Percentiles rank a stretch among this genome's conserved stretches.
Conservation (phyloP, 305 asterid species). For the Fraxinus baroniana region DNA sequence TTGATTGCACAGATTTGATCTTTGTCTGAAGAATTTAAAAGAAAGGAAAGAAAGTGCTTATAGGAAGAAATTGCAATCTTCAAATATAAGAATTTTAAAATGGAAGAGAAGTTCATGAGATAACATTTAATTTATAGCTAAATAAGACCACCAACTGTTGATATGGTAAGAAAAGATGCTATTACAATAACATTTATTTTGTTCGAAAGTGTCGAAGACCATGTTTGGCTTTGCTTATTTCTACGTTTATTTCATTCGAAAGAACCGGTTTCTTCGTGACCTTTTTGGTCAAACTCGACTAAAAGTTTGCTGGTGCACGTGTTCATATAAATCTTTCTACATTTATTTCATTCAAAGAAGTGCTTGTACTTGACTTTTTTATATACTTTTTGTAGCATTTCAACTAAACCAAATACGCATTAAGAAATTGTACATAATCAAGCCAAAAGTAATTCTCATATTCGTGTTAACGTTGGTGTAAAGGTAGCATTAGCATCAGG, state of each 20-base stretch:
- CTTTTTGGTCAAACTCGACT: not conserved
- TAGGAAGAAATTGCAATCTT: too few species aligned
- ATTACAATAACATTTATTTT: too few species aligned
- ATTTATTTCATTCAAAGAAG: too few species aligned
- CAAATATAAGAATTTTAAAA: not conserved
- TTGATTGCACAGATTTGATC: not conserved
- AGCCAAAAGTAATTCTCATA: not conserved
- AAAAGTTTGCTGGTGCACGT: too few species aligned
- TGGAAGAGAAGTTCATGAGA: not conserved
- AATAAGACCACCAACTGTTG: not conserved
- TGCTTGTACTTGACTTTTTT: too few species aligned
- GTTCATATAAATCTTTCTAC: too few species aligned
- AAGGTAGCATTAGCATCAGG: constrained; percentile 60
- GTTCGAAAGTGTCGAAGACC: not conserved
- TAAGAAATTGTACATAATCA: not conserved
- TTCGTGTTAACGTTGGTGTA: not conserved
- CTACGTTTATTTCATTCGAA: not conserved
- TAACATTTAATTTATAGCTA: not conserved
- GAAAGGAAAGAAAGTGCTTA: too few species aligned
- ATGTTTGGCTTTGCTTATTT: not conserved
- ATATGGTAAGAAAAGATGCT: not conserved
- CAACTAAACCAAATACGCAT: not conserved
- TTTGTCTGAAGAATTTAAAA: too few species aligned
- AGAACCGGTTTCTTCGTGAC: not conserved
- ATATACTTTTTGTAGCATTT: not conserved